Conservation (phyloP, 108 stramenopile genomes). For the Conticribra weissflogii region DNA sequence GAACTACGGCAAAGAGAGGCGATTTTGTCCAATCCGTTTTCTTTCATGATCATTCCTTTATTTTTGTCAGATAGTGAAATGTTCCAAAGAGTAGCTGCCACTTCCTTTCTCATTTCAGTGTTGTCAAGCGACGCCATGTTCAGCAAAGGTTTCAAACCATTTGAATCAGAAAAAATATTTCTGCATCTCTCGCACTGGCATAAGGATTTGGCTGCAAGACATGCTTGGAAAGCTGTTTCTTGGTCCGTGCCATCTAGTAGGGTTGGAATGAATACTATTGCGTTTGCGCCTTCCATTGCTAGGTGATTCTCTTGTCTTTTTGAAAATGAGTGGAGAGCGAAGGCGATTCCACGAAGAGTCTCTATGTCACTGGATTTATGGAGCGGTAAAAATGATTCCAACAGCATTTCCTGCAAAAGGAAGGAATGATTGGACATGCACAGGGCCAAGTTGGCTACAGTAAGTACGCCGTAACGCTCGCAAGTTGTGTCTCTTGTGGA, state of each 20-base stretch:
- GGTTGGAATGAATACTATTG: slow-evolving; percentile 58
- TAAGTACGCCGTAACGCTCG: slow-evolving; percentile 68
- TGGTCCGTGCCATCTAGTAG: slow-evolving; percentile 71
- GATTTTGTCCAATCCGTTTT: slow-evolving; percentile 64
- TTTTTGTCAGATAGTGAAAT: slow-evolving; percentile 78
- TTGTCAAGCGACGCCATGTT: slow-evolving; percentile 58
- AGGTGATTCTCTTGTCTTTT: slow-evolving; percentile 68
- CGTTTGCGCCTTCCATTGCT: slow-evolving; percentile 64
- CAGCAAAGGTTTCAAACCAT: slow-evolving; percentile 75
- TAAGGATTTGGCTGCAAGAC: slow-evolving; percentile 59
- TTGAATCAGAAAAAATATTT: slow-evolving; percentile 74
- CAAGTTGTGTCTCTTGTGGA: slow-evolving; percentile 52
- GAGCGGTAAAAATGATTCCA: slow-evolving; percentile 61
- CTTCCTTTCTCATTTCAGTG: slow-evolving; percentile 83
- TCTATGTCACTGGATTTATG: slow-evolving; percentile 71
- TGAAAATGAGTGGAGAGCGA: slow-evolving; percentile 75
- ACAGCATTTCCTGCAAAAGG: slow-evolving; percentile 61
- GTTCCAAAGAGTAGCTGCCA: slow-evolving; percentile 78
- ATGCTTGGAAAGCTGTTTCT: slow-evolving; percentile 74
- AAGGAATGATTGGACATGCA: slow-evolving; percentile 66
- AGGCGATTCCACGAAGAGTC: slow-evolving; percentile 68
- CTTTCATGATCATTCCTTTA: slow-evolving; percentile 70
- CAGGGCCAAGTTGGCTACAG: slow-evolving; percentile 77
- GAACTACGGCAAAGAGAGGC: slow-evolving; percentile 69
- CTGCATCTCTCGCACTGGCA: slow-evolving; percentile 64